Base-by-base conservation (phyloP, 78 protist genomes). In the Dictyostelium citrinum region DNA sequence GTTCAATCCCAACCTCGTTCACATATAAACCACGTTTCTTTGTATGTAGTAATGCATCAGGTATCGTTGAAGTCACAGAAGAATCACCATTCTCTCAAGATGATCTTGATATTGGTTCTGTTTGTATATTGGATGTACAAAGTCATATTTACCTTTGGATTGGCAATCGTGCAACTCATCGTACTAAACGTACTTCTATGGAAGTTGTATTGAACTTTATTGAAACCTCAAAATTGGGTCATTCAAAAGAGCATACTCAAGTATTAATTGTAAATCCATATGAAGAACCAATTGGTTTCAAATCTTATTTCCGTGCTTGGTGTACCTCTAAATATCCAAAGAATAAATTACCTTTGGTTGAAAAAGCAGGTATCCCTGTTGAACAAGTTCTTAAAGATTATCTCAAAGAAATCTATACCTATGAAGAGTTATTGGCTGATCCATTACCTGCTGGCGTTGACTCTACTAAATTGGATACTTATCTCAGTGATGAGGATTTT, bases 401-500 rank as follows among this genome's bases (percentile, higher is more conserved):
- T 70, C 76, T 80, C 70, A 79, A 77, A 70, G 90, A 82, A 83
- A 39, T 80, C 22, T 92, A 92, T 46, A 51, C 90, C 41, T 92
- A 92, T 24, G 81, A 92, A 51, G 96, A 92, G 35, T 43, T 92
- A 22, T 75, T 92, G 35, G 70, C 91, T 2, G 91, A 92, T 46
- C 90, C 90, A 41, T 24, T 92, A 3, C 96, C 96, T 51, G 81
- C 83, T 6, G 96, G 96, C 45, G 82, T 92, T 16, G 96, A 92
- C 55, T 37, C 83, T 8, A 81, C 88, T 1, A 80, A 81, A 64
- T 79, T 90, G 7, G 95, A 90, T 14, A 81, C 37, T 37, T 90
- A 90, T 43, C 55, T 90, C 7, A 33, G 82, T 17, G 95, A 90
- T n/a, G 95, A 90, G 1, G 95, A 90, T 29, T 90, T 90, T 82